phyloP scores from a whole-genome alignment of 495 filamentous ascomycete species.

The Annulohypoxylon moriforme region DNA sequence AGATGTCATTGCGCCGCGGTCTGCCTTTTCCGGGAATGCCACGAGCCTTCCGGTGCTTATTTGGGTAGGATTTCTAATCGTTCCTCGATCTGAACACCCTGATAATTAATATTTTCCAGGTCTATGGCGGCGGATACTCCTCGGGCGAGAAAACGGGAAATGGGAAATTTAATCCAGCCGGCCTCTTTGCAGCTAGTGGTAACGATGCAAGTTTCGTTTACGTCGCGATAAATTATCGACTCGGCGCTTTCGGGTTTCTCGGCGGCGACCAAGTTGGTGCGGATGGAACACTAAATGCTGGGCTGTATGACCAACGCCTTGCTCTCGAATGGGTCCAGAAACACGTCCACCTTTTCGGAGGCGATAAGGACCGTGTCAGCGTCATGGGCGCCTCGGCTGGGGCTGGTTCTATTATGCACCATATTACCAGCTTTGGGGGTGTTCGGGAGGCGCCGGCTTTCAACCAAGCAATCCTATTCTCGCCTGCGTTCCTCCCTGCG shows the following conservation, averaged over 20 bases:
- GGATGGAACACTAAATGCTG: slow-evolving; percentile 65
- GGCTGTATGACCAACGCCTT: slow-evolving; percentile 60
- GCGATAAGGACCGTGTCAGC: slow-evolving; percentile 62
- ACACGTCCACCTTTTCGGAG: slow-evolving; percentile 63
- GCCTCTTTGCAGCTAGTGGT: slow-evolving; percentile 3
- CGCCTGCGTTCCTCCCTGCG: slow-evolving; percentile 24
- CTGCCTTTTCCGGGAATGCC: not conserved
- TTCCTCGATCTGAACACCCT: no score
- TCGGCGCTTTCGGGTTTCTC: slow-evolving; percentile 73
- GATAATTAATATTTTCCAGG: not conserved
- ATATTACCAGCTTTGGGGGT: slow-evolving; percentile 9
- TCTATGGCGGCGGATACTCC: slow-evolving; percentile 15
- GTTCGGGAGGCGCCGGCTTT: slow-evolving; percentile 52
- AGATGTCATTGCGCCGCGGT: slow-evolving; percentile 7
- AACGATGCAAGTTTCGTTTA: slow-evolving; percentile 55
- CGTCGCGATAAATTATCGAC: slow-evolving; percentile 69
- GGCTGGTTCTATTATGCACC: slow-evolving; percentile 9
- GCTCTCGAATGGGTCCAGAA: slow-evolving; percentile 66
- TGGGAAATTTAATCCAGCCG: slow-evolving; percentile 13
- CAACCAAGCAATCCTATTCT: slow-evolving; percentile 44
- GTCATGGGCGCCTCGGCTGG: slow-evolving; percentile 63
- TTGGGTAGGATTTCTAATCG: not conserved
- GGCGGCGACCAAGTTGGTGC: slow-evolving; percentile 53
- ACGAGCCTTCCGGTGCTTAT: not conserved
- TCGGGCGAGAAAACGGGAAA: slow-evolving; percentile 15